phyloP scores from a whole-genome alignment of 2,329 filamentous ascomycete genomes.

The Colletotrichum coccodes region DNA sequence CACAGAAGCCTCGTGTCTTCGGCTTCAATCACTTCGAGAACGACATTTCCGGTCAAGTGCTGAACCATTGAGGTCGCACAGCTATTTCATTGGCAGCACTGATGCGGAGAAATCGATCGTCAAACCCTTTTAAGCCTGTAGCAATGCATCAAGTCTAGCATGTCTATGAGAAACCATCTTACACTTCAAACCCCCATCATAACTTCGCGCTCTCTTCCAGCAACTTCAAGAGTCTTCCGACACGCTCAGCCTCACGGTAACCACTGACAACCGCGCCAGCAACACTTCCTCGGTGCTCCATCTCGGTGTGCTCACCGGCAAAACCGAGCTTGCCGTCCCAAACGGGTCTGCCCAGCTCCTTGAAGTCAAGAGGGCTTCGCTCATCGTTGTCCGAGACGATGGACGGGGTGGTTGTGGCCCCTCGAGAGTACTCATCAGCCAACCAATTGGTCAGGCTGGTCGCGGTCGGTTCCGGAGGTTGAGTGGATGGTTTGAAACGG shows the following conservation, averaged over 20 bases:
- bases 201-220: slow-evolving; percentile 23
- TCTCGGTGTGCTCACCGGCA: slow-evolving; percentile 30
- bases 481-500: slow-evolving; percentile 24
- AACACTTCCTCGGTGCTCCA: slow-evolving; percentile 31
- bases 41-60: not conserved
- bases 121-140: not conserved
- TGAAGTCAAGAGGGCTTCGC: slow-evolving; percentile 30
- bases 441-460: slow-evolving; percentile 28
- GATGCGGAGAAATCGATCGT: not conserved
- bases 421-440: slow-evolving; percentile 28
- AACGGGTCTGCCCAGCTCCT: slow-evolving; percentile 25
- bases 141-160: slow-evolving; percentile 14
- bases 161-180: slow-evolving; percentile 15
- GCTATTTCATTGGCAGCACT: not conserved
- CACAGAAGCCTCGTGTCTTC: not conserved
- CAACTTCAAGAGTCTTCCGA: slow-evolving; percentile 24
- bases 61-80: not conserved
- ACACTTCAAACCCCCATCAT: not conserved
- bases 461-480: slow-evolving; percentile 20
- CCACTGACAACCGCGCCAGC: slow-evolving; percentile 29
- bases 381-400: slow-evolving; percentile 26
- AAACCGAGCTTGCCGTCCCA: slow-evolving; percentile 28
- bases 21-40: not conserved
- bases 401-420: slow-evolving; percentile 28
- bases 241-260: slow-evolving; percentile 28